Base-by-base conservation (phyloP, 2,329 filamentous ascomycete species). In the Apiospora hydei region DNA sequence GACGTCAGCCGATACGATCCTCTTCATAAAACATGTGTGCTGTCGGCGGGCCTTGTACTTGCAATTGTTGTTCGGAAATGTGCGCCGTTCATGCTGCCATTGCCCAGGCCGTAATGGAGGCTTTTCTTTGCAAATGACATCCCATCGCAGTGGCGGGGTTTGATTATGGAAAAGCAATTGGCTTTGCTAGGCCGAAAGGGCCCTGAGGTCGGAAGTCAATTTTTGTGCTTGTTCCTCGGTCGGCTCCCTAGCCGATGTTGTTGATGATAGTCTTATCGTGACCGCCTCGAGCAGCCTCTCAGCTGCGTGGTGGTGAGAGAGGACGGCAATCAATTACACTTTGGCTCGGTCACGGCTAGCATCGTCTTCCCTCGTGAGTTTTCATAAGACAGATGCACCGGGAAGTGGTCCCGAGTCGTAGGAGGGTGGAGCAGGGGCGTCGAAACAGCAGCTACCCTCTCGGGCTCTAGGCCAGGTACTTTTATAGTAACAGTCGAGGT, bases 401-500 rank as follows among this genome's bases (percentile, higher is more conserved):
- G 57, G 30, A 41, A 64, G 57, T 64, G 57, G 57, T 64, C 57
- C 57, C 57, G 57, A 64, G 57, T 64, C 57, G 57, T 64, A 24
- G 34, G 18, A 34, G 11, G 57, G 57, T 64, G 57, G 57, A n/a
- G 21, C 11, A 61, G n/a, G 30, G 57, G 34, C 21, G 21, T 41
- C 34, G 34, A 64, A 64, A 64, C 57, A 41, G 34, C n/a, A n/a
- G 10, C 34, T 41, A 41, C 57, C 30, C 18, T 16, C 30, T 10
- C 11, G 8, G 16, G 53, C 53, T 38, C 53, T 38, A 38, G 53
- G 30, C 30, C 53, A 64, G 57, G 57, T 64, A 64, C 57, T 64
- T 13, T 38, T 38, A n/a, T 13, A n/a, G 34, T 64, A 41, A 7
- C 57, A 6, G 34, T 2, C 57, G 34, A 34, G 41, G 57, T 64